Conservation (phyloP, 257 asterid species). For the Ajuga chamaepitys region DNA sequence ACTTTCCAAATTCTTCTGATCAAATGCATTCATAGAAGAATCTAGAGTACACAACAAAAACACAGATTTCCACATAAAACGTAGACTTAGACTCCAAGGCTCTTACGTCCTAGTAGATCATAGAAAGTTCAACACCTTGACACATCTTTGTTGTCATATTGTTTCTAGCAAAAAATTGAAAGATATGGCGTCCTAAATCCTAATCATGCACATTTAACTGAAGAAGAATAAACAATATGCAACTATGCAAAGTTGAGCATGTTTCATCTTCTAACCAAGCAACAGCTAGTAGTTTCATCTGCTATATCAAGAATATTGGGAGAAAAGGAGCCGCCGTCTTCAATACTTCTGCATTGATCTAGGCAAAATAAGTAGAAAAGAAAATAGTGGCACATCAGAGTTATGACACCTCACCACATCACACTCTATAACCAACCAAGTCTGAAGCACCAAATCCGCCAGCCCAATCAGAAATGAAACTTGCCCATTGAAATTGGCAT, state of each 20-base stretch:
- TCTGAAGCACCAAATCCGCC: conserved; percentile 38
- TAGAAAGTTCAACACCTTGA: not conserved
- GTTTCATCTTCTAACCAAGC: not conserved
- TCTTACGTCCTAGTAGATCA: not conserved
- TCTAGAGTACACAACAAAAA: not conserved
- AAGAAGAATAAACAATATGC: not conserved
- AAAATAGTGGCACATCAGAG: conserved; percentile 37
- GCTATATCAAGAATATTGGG: conserved; percentile 1
- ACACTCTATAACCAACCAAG: conserved; percentile 45
- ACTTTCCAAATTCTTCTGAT: not conserved
- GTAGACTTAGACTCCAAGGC: not conserved
- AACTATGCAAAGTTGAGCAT: not conserved
- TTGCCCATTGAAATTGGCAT: conserved; percentile 31
- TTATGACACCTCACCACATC: conserved; percentile 64
- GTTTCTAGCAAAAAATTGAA: not conserved
- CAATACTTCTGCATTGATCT: conserved; percentile 7
- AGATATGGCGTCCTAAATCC: not conserved
- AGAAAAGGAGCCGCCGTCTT: conserved; percentile 12
- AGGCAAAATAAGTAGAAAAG: conserved; percentile 27
- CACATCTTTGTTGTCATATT: not conserved
- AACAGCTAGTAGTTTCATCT: not conserved
- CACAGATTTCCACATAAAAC: not conserved
- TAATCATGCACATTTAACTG: not conserved
- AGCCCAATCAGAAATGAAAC: conserved; percentile 46
- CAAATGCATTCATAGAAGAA: not conserved